Conservation (phyloP, 441 rosid genomes). For the Croton laevigatus region DNA sequence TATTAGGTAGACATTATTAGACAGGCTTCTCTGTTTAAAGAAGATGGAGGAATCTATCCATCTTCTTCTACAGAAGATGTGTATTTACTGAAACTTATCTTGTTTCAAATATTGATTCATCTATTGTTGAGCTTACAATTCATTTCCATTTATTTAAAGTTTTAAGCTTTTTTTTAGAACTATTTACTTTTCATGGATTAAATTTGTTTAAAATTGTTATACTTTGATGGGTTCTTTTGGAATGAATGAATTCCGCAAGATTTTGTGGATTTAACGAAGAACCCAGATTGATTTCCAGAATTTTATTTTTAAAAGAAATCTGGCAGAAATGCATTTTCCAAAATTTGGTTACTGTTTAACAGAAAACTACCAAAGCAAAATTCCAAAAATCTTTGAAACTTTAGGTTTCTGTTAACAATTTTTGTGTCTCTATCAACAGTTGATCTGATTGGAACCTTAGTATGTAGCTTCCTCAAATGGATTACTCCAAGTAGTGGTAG, state of each 20-base stretch:
- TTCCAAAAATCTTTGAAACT: not conserved
- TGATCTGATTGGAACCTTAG: not conserved
- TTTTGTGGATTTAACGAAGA: no score
- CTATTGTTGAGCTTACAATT: slow-evolving; percentile 22
- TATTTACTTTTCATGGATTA: no score
- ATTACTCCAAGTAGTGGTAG: not conserved
- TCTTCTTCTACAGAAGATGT: slow-evolving; percentile 22
- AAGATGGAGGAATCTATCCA: slow-evolving; percentile 15
- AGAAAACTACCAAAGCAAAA: not conserved
- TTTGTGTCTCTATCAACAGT: not conserved
- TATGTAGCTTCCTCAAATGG: slow-evolving; percentile 2
- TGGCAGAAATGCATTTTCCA: not conserved
- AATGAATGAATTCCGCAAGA: no score
- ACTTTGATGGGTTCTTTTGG: no score
- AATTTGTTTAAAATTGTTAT: no score
- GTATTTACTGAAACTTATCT: not conserved
- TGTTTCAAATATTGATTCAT: slow-evolving; percentile 21
- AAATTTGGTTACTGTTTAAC: not conserved
- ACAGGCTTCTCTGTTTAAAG: slow-evolving; percentile 26
- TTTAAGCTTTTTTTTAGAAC: not conserved
- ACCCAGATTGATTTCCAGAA: no score
- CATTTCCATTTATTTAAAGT: not conserved
- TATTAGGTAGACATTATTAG: not conserved
- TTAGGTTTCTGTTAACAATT: not conserved
- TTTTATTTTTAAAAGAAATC: not conserved